Base-by-base conservation (phyloP, 1,284 basidiomycete genomes). In the Cutaneotrichosporon cyanovorans region DNA sequence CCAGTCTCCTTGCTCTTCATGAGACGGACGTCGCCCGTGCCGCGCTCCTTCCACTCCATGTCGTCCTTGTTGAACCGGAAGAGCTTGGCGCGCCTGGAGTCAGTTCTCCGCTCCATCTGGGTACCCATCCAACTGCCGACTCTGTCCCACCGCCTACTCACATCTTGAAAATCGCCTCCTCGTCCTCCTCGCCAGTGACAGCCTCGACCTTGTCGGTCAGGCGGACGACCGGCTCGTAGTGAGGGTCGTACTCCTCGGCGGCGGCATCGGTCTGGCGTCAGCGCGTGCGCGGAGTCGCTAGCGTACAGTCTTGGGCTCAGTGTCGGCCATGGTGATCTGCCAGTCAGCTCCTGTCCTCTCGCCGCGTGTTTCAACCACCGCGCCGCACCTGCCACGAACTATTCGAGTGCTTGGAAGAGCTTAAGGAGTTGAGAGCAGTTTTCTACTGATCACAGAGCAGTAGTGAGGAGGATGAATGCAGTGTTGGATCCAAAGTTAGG, bases 211-310 rank as follows among this genome's bases (percentile, higher is more conserved):
- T 83, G 57, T 73, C 69, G n/a, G 90, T 95, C 72, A 98, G 86
- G 75, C 83, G 88, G 76, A 96, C 84, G 55, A 98, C 88, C 39
- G 95, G 93, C 76, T 97, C 92, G 72, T 90, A 98, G 60, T 93
- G 87, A 58, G 82, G 81, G 74, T 93, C 88, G 73, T 80, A 71
- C 74, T 92, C 87, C 68, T 92, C 63, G 56, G 62, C 60, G 38
- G 50, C 25, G 47, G 44, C 33, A 39, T 57, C 41, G 14, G 21
- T n/a, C 46, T 51, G 50, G 16, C 6, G 35, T 21, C 28, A 42
- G 45, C 16, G 16, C 5, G 16, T 14, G 28, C 21, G 14, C 25
- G 7, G 21, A 4, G 15, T 31, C 7, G 18, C 14, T 8, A 4
- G 6, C 19, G 32, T 30, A 54, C 53, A 31, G 53, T 46, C 53